Evolutionary conservation across 495 filamentous ascomycete species (phyloP), one percentile per base, ranked within the genome.

Genomic region (Daldinia decipiens): DNA sequence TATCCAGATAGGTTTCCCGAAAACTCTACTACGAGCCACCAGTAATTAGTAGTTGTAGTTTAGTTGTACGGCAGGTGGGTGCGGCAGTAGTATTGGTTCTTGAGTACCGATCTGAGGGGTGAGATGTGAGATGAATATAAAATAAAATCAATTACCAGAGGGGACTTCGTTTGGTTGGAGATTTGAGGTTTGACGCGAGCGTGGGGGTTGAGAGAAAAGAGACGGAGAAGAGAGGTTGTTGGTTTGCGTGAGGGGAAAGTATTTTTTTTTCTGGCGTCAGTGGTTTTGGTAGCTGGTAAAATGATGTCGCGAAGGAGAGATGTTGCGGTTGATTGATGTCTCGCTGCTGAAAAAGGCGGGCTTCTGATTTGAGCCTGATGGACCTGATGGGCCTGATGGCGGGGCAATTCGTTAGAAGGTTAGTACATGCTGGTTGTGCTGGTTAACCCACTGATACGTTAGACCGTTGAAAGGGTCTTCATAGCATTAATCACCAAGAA

Each of bases 191-290:
- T 68, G 65, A 68, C 70, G 65, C 27, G 59, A 65, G 29, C 70
- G 70, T 73, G 70, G 70, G 70, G 70, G 70, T 68, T 56, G 47
- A 45, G 24, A 47, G 34, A 34, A 61, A 45, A 53, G n/a, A 39
- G 43, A 58, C 19, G 29, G 51, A 68, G 52, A 19, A 62, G 60
- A 65, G n/a, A n/a, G n/a, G 58, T 51, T 64, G 67, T 67, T 68
- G 70, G 68, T 72, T 72, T 72, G 65, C 70, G 70, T 72, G 70
- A 72, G 70, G 70, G 70, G 70, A 72, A 72, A 59, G 65, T 68
- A 68, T 65, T 72, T 62, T 59, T 58, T 68, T 70, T 72, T 61
- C 60, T 72, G 64, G 61, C 61, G 70, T 72, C 65, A 68, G 50
- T 67, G 62, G 68, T 58, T 62, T 63, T 70, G 61, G 63, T 72